Conservation (phyloP, 306 rosid species). For the Trichosanthes cucumerina region DNA sequence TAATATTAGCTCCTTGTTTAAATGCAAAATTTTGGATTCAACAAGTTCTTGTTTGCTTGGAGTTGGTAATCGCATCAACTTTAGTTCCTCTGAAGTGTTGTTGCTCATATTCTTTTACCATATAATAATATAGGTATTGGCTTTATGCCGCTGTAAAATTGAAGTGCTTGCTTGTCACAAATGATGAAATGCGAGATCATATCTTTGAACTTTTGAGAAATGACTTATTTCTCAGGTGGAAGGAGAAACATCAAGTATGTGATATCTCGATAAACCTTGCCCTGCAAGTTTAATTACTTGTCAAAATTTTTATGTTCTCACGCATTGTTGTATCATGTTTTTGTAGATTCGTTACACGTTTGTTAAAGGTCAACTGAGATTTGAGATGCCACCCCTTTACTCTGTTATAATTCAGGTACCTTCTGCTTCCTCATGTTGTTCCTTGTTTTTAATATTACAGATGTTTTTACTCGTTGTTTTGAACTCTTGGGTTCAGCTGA, state of each 20-base stretch:
- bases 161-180: constrained; percentile 77
- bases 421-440: neutral
- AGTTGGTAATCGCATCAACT: neutral
- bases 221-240: constrained; percentile 79
- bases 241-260: constrained; percentile 83
- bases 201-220: constrained; percentile 78
- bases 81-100: neutral
- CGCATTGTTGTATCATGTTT: neutral
- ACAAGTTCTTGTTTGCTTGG: neutral
- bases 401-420: constrained; percentile 83
- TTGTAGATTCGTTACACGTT: constrained; percentile 73
- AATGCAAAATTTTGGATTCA: constrained; percentile 2
- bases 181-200: constrained; percentile 97
- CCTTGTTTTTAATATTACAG: neutral
- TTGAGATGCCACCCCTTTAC: constrained; percentile 71
- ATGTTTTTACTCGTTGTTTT: neutral
- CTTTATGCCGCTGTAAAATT: constrained; percentile 75
- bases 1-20: neutral
- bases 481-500: neutral
- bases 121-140: constrained; percentile 51
- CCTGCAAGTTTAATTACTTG: neutral
- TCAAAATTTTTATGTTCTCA: neutral
- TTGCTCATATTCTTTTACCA: neutral
- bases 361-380: constrained; percentile 53
- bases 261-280: constrained; percentile 3